Base-by-base conservation (phyloP, 768 basidiomycete species). In the Amanita molliuscula region DNA sequence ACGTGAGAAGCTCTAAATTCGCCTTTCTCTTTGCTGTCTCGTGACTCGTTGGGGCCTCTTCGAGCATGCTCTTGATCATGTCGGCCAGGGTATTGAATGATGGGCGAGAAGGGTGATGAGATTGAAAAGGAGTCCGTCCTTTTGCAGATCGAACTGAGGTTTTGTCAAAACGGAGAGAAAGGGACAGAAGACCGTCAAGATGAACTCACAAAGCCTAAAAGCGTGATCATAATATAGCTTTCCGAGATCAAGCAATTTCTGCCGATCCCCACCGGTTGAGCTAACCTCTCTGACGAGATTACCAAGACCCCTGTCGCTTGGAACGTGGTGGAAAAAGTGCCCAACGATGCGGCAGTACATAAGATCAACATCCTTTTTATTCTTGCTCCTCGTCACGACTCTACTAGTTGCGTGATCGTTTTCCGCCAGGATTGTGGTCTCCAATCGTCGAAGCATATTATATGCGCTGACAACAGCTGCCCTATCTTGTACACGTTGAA, bases 181-280 rank as follows among this genome's bases (percentile, higher is more conserved):
- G 7, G 44, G 13, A 44, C 29, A 44, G 44, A 34, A 35, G 21
- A 46, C 45, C 21, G 20, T 33, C 33, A 34, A 33, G 45, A 55
- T 48, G 34, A 37, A 59, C 62, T 16, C 48, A 63, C 64, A 65
- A 6, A 57, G 54, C 47, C 60, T 44, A 42, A 63, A 57, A 59
- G 48, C 60, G 50, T 63, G 59, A 53, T 61, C 55, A 44, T 53
- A 58, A 53, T 65, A 62, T 54, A 58, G 52, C 40, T 59, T 52
- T 45, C 61, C 62, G 51, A 59, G 31, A 13, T 42, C 25, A 37
- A 59, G 52, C 44, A 50, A 62, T n/a, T 16, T 50, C 53, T 9
- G 11, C 43, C 4, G 21, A 41, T 55, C 53, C 29, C 40, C 44
- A 16, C 18, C 28, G 47, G 28, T 28, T 10, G 54, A 55, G 35